Percentiles rank a stretch among this genome's conserved stretches.
These are phyloP conservation scores for Xerocomellus amylosporus DNA, from an alignment of 768 basidiomycete genomes.

Conservation along the genomic window DNA sequence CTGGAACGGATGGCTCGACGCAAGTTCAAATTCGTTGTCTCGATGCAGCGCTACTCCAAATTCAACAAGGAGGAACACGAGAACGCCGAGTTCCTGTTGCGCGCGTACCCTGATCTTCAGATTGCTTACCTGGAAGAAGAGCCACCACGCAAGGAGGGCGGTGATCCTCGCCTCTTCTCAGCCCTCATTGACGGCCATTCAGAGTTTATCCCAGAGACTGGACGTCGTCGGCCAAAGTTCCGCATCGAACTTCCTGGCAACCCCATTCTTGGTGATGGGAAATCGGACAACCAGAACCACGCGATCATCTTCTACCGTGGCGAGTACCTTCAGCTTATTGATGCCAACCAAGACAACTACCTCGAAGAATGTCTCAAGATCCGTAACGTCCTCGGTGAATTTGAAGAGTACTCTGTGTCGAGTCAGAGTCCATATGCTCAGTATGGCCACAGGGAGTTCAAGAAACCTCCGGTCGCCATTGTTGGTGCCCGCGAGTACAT, in stretches of 20 bases:
- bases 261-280: constrained; percentile 98
- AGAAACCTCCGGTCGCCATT: constrained; percentile 87
- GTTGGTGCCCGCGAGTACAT: constrained; percentile 99
- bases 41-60: constrained; percentile 99
- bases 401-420: constrained; percentile 87
- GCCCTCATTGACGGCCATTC: constrained; percentile 97
- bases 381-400: constrained; percentile 95
- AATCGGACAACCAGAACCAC: constrained; percentile 99
- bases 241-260: constrained; percentile 98
- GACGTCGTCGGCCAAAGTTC: constrained; percentile 92
- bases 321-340: constrained; percentile 98
- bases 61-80: constrained; percentile 99
- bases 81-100: constrained; percentile 95
- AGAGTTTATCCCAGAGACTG: constrained; percentile 87
- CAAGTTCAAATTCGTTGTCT: constrained; percentile 99
- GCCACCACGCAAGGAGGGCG: constrained; percentile 88
- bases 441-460: constrained; percentile 87
- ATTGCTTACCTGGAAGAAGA: constrained; percentile 99
- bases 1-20: constrained; percentile 96
- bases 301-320: constrained; percentile 99
- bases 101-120: constrained; percentile 97
- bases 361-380: constrained; percentile 99
- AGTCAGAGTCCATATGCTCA: constrained; percentile 90
- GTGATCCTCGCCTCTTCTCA: constrained; percentile 93
- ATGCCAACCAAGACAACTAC: constrained; percentile 99